Percentiles rank a stretch among this genome's conserved stretches.
These are phyloP conservation scores for Silene conica DNA, from an alignment of 148 eudicot genomes.

Conservation along the genomic window DNA sequence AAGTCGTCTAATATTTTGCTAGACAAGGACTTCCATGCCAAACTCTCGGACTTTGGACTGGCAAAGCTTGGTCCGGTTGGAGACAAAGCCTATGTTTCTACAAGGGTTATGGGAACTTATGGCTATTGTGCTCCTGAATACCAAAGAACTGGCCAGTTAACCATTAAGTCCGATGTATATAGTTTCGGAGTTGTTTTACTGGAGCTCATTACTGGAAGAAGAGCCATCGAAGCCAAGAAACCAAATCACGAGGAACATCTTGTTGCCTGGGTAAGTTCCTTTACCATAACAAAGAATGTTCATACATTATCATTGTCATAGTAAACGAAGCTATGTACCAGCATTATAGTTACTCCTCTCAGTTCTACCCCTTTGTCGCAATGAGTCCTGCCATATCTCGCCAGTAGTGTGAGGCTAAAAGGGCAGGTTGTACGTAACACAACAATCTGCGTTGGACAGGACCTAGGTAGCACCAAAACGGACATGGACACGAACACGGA, in stretches of 20 bases:
- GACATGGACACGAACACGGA: no score
- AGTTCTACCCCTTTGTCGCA: background rate
- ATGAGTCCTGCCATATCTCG: background rate
- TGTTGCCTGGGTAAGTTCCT: constrained; percentile 41
- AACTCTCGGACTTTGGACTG: constrained; percentile 55
- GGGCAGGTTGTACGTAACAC: no score
- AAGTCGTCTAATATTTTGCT: constrained; percentile 54
- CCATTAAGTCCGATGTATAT: constrained; percentile 49
- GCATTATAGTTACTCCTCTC: background rate
- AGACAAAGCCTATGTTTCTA: constrained; percentile 42
- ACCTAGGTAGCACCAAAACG: no score
- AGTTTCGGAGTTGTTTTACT: constrained; percentile 52
- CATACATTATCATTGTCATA: no score
- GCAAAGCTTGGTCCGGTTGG: constrained; percentile 54
- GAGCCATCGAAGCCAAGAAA: constrained; percentile 40
- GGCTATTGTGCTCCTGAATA: constrained; percentile 65
- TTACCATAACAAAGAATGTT: background rate
- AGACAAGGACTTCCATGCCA: constrained; percentile 42
- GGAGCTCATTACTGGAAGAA: constrained; percentile 51
- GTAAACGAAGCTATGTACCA: background rate
- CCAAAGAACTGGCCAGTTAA: constrained; percentile 47
- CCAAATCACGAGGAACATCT: constrained; percentile 40
- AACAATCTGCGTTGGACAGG: no score
- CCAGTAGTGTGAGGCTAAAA: background rate
- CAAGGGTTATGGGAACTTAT: constrained; percentile 55